A percentile compares a stretch with the other conserved stretches of the same genome.
phyloP scores from a whole-genome alignment of 257 asterid genomes.

The Buddleja alternifolia region DNA sequence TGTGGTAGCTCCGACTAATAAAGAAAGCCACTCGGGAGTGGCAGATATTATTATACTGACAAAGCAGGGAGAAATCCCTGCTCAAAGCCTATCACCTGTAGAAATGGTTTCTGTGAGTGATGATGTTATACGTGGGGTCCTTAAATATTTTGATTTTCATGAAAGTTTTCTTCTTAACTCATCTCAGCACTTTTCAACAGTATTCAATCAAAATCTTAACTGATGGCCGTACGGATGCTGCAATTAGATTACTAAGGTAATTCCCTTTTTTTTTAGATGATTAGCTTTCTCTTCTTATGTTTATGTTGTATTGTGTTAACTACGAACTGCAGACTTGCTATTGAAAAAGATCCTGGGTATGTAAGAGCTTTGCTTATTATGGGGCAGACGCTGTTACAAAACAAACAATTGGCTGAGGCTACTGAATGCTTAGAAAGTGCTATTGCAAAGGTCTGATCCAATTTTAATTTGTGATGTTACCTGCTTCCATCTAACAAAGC shows the following conservation, averaged over 20 bases:
- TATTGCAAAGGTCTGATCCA: constrained; percentile 64
- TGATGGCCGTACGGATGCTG: constrained; percentile 55
- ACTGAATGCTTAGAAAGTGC: constrained; percentile 65
- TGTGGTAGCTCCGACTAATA: constrained; percentile 35
- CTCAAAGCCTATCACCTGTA: constrained; percentile 58
- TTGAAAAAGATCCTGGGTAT: constrained; percentile 78
- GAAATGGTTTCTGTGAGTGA: constrained; percentile 75
- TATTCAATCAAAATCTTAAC: constrained; percentile 57
- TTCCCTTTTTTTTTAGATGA: constrained; percentile 14
- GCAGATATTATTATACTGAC: constrained; percentile 42
- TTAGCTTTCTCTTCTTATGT: constrained; percentile 34
- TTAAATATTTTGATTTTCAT: background rate
- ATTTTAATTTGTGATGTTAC: constrained; percentile 7
- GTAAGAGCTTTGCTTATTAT: constrained; percentile 71
- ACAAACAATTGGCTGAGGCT: constrained; percentile 59
- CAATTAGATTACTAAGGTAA: constrained; percentile 65
- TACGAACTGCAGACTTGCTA: constrained; percentile 77
- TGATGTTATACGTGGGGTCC: constrained; percentile 14
- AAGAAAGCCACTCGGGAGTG: constrained; percentile 35
- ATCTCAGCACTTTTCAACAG: constrained; percentile 48
- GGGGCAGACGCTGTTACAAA: constrained; percentile 74
- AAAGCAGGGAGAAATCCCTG: constrained; percentile 51
- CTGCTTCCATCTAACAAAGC: constrained; percentile 12
- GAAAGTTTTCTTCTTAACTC: constrained; percentile 21
- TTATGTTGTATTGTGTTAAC: constrained; percentile 31